Base-by-base conservation (phyloP, 2,329 filamentous ascomycete species). In the Fusarium sp. region DNA sequence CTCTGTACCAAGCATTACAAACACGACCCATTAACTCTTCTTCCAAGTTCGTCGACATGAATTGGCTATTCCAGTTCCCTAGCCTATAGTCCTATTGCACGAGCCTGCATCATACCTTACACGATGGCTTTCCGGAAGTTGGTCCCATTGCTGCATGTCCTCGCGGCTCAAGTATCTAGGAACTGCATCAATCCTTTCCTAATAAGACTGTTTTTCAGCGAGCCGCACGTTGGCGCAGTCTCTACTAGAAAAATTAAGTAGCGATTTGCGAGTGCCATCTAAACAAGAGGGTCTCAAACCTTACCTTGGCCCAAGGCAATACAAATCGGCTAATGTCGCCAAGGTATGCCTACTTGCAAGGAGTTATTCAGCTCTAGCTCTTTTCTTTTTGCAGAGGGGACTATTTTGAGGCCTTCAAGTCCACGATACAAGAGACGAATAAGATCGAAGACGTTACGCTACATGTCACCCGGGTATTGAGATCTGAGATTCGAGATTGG, bases 331-430 rank as follows among this genome's bases (percentile, higher is more conserved):
- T 40, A n/a, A 44, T 11, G 11, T 16, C 44, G 28, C 37, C 33
- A 54, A 36, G 20, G 20, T 42, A 16, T 8, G 12, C 6, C 52
- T 56, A 61, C 6, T 47, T 65, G 65, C 65, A 53, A n/a, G 65
- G 54, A 57, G 59, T 6, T 36, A 23, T 23, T 6, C 23, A 23
- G 56, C n/a, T 37, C 20, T 23, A 18, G 8, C 30, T 52, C 45
- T 40, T 59, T 68, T 50, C 65, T 59, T 67, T 66, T 64, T 57
- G 16, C 18, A 8, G 13, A 23, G 12, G 7, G 51, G 34, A 23
- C 47, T 12, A 31, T 28, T 38, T 55, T 49, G 46, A 44, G 42
- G 20, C 36, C 18, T 26, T 28, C 20, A 52, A 36, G 37, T 40
- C 23, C 16, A 30, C n/a, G n/a, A 30, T 28, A 38, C 16, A n/a